Percentiles rank a stretch among this genome's conserved stretches.
Conservation (phyloP, 2,329 filamentous ascomycete species). For the Cercospora zeae-maydis region DNA sequence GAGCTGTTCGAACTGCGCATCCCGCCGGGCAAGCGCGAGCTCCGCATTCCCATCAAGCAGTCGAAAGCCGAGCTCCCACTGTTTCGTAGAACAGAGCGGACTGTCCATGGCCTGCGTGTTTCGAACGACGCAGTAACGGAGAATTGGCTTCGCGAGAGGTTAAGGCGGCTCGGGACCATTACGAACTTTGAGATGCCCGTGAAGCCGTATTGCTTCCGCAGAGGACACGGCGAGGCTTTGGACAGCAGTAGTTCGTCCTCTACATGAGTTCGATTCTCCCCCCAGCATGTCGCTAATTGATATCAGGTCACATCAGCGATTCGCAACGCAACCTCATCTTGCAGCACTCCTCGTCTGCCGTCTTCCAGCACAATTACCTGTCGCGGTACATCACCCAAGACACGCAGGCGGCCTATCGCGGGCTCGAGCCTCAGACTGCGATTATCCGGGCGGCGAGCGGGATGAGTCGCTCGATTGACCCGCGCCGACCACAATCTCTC, state of each 20-base stretch:
- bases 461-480: constrained; percentile 4
- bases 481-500: background rate
- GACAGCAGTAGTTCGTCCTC: constrained; percentile 18
- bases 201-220: constrained; percentile 12
- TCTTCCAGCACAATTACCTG: constrained; percentile 21
- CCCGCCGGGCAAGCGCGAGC: background rate
- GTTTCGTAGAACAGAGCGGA: constrained; percentile 7
- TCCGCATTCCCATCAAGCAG: background rate
- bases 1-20: constrained; percentile 13
- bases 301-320: background rate
- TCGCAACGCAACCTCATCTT: constrained; percentile 18
- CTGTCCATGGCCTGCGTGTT: background rate
- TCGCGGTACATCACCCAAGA: constrained; percentile 18
- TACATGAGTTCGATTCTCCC: background rate
- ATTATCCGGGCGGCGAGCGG: constrained; percentile 2
- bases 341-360: constrained; percentile 12
- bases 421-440: constrained; percentile 3
- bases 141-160: constrained; percentile 10
- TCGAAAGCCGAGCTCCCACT: constrained; percentile 2
- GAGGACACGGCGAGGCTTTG: constrained; percentile 16
- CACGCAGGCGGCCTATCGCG: constrained; percentile 16
- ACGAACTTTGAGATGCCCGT: constrained; percentile 17
- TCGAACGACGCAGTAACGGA: constrained; percentile 3
- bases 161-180: background rate
- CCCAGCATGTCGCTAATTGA: background rate